These are phyloP conservation scores for Amylostereum chailletii DNA, from an alignment of 1,284 basidiomycete genomes.

Conservation along the genomic window DNA sequence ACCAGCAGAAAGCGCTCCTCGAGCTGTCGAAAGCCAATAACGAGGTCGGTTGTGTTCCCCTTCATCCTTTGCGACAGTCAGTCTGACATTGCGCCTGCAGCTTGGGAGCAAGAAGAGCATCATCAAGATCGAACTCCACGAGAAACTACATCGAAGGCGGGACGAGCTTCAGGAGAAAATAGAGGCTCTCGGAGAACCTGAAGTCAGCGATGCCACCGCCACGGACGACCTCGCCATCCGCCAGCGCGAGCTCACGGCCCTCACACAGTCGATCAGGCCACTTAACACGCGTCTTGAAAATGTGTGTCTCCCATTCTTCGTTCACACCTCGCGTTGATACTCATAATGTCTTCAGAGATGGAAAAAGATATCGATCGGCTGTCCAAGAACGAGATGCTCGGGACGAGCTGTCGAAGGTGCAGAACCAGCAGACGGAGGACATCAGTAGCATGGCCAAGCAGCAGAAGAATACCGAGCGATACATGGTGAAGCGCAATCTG, in stretches of 20 bases:
- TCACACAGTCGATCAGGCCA: constrained; percentile 59
- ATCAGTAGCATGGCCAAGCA: constrained; percentile 78
- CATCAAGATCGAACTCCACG: constrained; percentile 90
- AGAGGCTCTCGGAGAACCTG: constrained; percentile 63
- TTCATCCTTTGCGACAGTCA: too few relatives aligned
- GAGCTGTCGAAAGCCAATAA: constrained; percentile 64
- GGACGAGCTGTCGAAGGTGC: constrained; percentile 64
- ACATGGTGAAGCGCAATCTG: constrained; percentile 86
- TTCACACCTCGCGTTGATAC: too few relatives aligned
- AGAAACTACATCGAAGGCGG: constrained; percentile 71
- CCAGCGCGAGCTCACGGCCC: constrained; percentile 55
- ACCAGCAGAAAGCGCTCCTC: constrained; percentile 60
- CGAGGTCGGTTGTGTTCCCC: constrained; percentile 43
- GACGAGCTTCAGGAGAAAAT: constrained; percentile 75
- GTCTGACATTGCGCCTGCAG: constrained; percentile 28
- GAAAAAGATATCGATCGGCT: constrained; percentile 69
- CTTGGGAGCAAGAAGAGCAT: constrained; percentile 72
- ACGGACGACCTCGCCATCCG: constrained; percentile 62
- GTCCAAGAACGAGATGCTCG: constrained; percentile 55
- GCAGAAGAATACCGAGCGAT: constrained; percentile 93
- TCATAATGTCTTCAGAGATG: constrained; percentile 32
- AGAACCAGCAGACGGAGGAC: constrained; percentile 80
- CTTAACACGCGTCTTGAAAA: constrained; percentile 56
- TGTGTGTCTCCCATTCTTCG: too few relatives aligned
- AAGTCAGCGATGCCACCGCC: constrained; percentile 48